A percentile compares a stretch with the other conserved stretches of the same genome.
Conservation (phyloP, 106 monocot species). For the Cymbidium sinense region DNA sequence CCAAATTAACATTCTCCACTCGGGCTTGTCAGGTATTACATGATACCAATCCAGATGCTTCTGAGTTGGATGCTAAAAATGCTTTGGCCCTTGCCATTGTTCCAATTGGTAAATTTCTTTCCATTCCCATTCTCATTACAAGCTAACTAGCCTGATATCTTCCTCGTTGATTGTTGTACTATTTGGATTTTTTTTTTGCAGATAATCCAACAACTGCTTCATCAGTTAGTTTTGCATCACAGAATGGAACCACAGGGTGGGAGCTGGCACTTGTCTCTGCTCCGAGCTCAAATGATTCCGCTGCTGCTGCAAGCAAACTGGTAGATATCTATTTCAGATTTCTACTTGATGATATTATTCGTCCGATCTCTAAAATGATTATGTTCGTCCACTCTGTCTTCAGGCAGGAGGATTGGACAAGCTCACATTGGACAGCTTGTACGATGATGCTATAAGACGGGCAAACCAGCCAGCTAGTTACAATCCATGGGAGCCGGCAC, state of each 20-base stretch:
- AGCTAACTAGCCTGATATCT: background rate
- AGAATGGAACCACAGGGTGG: conserved; percentile 67
- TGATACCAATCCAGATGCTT: conserved; percentile 9
- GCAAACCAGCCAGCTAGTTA: conserved; percentile 63
- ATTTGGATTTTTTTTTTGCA: conserved; percentile 8
- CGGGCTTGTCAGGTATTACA: background rate
- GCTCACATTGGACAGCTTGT: conserved; percentile 83
- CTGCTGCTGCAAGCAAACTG: conserved; percentile 69
- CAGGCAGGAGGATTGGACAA: conserved; percentile 86
- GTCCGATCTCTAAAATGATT: background rate
- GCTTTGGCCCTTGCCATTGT: conserved; percentile 90
- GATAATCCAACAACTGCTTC: conserved; percentile 36
- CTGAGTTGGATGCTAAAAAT: conserved; percentile 67
- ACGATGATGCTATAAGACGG: conserved; percentile 63
- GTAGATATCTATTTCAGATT: conserved; percentile 19
- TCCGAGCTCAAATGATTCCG: conserved; percentile 77
- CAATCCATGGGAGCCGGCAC: conserved; percentile 74
- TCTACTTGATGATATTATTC: background rate
- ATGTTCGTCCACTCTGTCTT: background rate
- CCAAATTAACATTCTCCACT: background rate
- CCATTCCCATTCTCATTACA: background rate
- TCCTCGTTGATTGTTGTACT: conserved; percentile 7
- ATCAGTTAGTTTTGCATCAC: conserved; percentile 15
- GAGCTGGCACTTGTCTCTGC: conserved; percentile 85
- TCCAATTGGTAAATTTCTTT: conserved; percentile 57